Evolutionary conservation across 106 monocot genomes (phyloP).

Genomic region (Agapanthus africanus): DNA sequence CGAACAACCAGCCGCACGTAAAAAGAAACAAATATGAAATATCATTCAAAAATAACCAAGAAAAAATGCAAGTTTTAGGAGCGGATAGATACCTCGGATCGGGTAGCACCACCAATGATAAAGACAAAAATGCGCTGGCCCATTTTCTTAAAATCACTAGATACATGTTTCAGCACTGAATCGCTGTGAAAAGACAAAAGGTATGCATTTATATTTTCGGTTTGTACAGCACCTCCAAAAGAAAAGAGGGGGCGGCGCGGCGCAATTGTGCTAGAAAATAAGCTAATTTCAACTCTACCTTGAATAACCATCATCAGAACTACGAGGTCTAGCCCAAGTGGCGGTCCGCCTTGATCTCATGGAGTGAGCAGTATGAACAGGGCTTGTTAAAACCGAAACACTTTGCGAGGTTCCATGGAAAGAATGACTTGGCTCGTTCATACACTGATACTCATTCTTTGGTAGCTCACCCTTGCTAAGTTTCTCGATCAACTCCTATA

Average conservation of each 20-base stretch:
- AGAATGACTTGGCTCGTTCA: slow-evolving; percentile 81
- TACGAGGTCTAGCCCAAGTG: slow-evolving; percentile 82
- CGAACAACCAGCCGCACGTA: no score
- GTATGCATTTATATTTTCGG: not conserved
- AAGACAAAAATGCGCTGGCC: slow-evolving; percentile 92
- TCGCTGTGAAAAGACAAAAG: slow-evolving; percentile 50
- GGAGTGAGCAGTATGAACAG: slow-evolving; percentile 63
- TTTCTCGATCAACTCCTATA: slow-evolving; percentile 90
- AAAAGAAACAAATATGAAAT: no score
- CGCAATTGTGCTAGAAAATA: no score
- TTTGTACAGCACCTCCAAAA: not conserved
- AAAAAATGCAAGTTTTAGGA: not conserved
- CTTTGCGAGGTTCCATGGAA: slow-evolving; percentile 42
- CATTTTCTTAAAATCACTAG: slow-evolving; percentile 88
- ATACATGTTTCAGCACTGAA: slow-evolving; percentile 80
- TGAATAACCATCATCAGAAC: slow-evolving; percentile 95
- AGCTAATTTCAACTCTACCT: slow-evolving; percentile 57
- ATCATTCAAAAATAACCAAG: slow-evolving; percentile 1
- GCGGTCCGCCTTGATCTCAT: slow-evolving; percentile 86
- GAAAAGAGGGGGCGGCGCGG: not conserved
- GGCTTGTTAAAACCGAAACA: slow-evolving; percentile 23
- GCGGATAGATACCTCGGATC: slow-evolving; percentile 65
- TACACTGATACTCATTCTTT: slow-evolving; percentile 75
- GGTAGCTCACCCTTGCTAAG: slow-evolving; percentile 76
- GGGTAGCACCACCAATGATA: slow-evolving; percentile 90